Evolutionary conservation across 257 asterid species (phyloP).

Genomic region (Rhazya stricta): DNA sequence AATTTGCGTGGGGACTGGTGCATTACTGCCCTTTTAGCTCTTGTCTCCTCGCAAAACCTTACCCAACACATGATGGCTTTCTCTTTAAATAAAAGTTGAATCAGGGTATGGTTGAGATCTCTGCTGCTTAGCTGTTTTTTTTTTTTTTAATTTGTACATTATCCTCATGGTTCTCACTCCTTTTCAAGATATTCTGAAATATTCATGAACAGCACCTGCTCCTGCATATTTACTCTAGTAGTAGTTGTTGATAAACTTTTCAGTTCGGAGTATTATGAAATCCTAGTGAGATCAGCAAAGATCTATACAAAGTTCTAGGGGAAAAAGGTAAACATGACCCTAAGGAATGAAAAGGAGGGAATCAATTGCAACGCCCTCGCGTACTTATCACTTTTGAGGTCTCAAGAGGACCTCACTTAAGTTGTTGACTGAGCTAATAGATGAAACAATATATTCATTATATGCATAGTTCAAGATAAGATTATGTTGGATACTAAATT

Average conservation of each 20-base stretch:
- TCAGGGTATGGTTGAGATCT: constrained; percentile 5
- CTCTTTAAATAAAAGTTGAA: not conserved
- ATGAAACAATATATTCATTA: no score
- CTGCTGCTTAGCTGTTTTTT: not conserved
- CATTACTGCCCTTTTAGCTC: constrained; percentile 14
- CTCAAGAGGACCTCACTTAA: no score
- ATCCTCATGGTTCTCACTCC: constrained; percentile 5
- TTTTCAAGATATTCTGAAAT: not conserved
- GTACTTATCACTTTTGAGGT: not conserved
- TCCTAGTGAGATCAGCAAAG: constrained; percentile 3
- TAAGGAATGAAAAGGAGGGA: not conserved
- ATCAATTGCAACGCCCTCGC: not conserved
- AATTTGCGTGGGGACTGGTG: constrained; percentile 13
- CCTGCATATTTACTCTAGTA: no score
- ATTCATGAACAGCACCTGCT: constrained; percentile 4
- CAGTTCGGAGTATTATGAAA: not conserved
- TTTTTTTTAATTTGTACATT: not conserved
- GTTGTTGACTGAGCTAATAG: no score
- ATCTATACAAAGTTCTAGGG: not conserved
- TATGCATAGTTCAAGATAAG: no score
- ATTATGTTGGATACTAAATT: no score
- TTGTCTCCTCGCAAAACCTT: constrained; percentile 17
- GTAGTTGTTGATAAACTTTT: constrained; percentile 1
- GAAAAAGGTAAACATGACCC: not conserved
- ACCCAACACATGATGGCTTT: constrained; percentile 9